Evolutionary conservation across 352 stramenopile species (phyloP), one percentile per base, ranked within the genome.

Genomic region (Phytophthora hibernalis): DNA sequence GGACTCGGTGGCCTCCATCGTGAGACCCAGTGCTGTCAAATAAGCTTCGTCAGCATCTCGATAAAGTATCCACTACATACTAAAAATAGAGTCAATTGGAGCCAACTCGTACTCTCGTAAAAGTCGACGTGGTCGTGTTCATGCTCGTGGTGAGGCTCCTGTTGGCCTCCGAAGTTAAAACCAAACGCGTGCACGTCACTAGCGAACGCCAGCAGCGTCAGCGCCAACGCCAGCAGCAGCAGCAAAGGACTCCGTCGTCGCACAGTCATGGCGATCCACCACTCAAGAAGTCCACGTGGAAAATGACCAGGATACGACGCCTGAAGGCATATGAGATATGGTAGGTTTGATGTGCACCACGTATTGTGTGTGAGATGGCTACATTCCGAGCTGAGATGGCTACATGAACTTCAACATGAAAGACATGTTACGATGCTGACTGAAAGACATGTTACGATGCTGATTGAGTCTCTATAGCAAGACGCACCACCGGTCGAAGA

Each of bases 1-100:
- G 10, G 83, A 72, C n/a, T 97, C 86, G 0, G 78, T 75, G 1
- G 85, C 87, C 59, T 96, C 87, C 86, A 95, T 93, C 0, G 77
- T 90, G 18, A 96, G 61, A 2, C 85, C 87, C 24, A 96, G 58
- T 6, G 83, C 85, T 93, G 48, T 24, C 20, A 31, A 21, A 52
- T 11, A 56, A 2, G 10, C n/a, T 31, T 44, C n/a, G 28, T 12
- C 10, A 21, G 70, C 57, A 64, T 16, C 44, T 24, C 18, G 15
- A 37, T 28, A 30, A 49, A 26, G 35, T 49, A 64, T 59, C 6
- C 21, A 54, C 24, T 6, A 40, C 18, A 10, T 54, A 38, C 24
- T 50, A 54, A 56, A 56, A 21, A n/a, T 31, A 40, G 21, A 13
- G 24, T 15, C 6, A 30, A 15, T 38, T 35, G 20, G 22, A n/a